Evolutionary conservation across 148 eudicot genomes (phyloP), one percentile per base, ranked within the genome.

Genomic region (Bassia scoparia): DNA sequence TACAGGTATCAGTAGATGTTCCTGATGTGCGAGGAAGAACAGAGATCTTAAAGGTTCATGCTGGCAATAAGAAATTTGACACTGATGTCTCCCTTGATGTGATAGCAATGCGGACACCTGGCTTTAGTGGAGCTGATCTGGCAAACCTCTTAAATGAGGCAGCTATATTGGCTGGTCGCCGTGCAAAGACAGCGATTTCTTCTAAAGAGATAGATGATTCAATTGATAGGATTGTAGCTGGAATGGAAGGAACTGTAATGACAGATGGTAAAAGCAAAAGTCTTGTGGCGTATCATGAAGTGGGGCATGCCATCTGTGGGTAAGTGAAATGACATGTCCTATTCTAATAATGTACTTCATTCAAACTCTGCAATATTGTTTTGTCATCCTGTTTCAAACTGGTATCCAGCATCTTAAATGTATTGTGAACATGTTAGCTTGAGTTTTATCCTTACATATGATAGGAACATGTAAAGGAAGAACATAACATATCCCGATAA

Each of bases 281-380:
- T 80, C 91, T 96, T 60, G 99, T 96, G 60, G 99, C 97, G 24
- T 96, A 96, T 77, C 99, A 96, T 68, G 99, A 96, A 85, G 99
- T 96, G 3, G 99, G 99, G n/a, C 99, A 96, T 79, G 99, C 99
- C 71, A 83, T 96, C 66, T 96, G 99, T 75, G 99, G 99, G 99
- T 96, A 85, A 85, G 91, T 84, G 34, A 53, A 29, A 33, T 37
- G 50, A 41, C 70, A 29, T 41, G 46, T 62, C 56, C 55, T 30
- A 12, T 38, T 65, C 48, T 53, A n/a, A 29, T 30, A 49, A 46
- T 46, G 1, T 46, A 50, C 54, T 52, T 21, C 2, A 5, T 9
- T 52, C 24, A 17, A 18, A 52, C 56, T 52, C 52, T 48, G 1
- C 24, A 20, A 20, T 52, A 13, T 50, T 14, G 1, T 17, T 15